Evolutionary conservation across 768 basidiomycete genomes (phyloP).

Genomic region (Mycena galericulata): DNA sequence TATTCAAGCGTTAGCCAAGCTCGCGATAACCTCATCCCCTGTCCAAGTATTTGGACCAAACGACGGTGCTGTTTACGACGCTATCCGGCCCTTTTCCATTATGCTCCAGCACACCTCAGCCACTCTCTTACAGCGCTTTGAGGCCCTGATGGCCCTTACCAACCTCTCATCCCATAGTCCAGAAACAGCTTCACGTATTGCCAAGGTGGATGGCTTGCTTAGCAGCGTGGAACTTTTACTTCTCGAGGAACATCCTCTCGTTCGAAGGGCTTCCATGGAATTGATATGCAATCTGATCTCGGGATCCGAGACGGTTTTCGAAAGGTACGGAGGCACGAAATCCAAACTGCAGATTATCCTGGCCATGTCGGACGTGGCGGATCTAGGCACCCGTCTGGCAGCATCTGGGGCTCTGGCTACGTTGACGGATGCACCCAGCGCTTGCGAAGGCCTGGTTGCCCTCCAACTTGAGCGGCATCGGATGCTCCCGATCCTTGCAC

Average conservation of each 20-base stretch:
- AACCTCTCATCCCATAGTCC: conserved; percentile 88
- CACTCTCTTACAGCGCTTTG: conserved; percentile 86
- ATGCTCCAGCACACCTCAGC: conserved; percentile 78
- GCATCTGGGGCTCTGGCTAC: conserved; percentile 92
- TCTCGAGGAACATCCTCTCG: conserved; percentile 83
- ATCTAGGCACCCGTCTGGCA: conserved; percentile 87
- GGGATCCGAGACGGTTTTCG: conserved; percentile 81
- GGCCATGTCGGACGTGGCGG: conserved; percentile 89
- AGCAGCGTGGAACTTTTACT: conserved; percentile 78
- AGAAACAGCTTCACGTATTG: conserved; percentile 75
- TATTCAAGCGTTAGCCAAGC: conserved; percentile 91
- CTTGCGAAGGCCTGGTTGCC: conserved; percentile 70
- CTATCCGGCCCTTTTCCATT: conserved; percentile 83
- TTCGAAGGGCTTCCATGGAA: conserved; percentile 91
- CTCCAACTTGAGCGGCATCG: conserved; percentile 76
- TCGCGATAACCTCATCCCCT: conserved; percentile 93
- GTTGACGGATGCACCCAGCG: conserved; percentile 70
- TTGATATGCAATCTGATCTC: conserved; percentile 91
- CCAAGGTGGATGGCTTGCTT: conserved; percentile 68
- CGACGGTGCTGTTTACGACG: conserved; percentile 80
- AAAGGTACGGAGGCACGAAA: conserved; percentile 68
- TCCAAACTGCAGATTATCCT: conserved; percentile 85
- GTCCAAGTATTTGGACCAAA: conserved; percentile 92
- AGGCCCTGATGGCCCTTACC: conserved; percentile 95
- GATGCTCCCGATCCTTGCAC: conserved; percentile 73